Evolutionary conservation across 306 rosid species (phyloP).

Genomic region (Morella rubra): DNA sequence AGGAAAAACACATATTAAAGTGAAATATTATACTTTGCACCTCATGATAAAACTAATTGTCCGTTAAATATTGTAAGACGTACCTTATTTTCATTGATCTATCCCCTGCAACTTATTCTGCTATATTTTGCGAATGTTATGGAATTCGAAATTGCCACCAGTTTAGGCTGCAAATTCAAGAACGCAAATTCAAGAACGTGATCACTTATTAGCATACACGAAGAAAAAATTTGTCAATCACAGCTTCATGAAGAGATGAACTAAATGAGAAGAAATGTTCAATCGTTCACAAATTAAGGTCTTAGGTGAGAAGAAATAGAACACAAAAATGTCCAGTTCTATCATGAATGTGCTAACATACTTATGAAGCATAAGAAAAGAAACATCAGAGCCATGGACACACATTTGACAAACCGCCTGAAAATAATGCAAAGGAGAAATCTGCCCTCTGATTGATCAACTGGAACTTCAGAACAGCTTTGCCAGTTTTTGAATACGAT

Average conservation of each 20-base stretch:
- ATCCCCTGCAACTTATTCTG: too few relatives aligned
- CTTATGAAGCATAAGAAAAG: conserved; percentile 17
- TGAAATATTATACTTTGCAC: too few relatives aligned
- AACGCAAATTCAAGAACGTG: conserved; percentile 16
- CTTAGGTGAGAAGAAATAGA: conserved; percentile 15
- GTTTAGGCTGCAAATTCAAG: conserved; percentile 55
- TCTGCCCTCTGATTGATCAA: conserved; percentile 87
- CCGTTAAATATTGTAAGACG: too few relatives aligned
- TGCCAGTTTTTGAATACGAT: conserved; percentile 52
- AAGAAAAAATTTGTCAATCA: conserved; percentile 20
- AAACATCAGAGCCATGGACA: too few relatives aligned
- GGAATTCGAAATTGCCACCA: conserved; percentile 70
- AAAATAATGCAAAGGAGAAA: conserved; percentile 79
- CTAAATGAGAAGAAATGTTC: background rate
- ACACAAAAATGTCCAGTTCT: background rate
- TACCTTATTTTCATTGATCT: too few relatives aligned
- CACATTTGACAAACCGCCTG: too few relatives aligned
- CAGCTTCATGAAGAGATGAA: background rate
- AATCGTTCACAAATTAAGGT: conserved; percentile 7
- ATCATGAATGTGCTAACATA: background rate
- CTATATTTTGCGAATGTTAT: conserved; percentile 67
- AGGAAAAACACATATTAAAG: too few relatives aligned
- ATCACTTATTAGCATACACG: conserved; percentile 26
- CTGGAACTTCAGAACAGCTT: conserved; percentile 54
- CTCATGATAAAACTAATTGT: too few relatives aligned